Conservation (phyloP, 2,329 filamentous ascomycete species). For the Boeremia lycopersici region DNA sequence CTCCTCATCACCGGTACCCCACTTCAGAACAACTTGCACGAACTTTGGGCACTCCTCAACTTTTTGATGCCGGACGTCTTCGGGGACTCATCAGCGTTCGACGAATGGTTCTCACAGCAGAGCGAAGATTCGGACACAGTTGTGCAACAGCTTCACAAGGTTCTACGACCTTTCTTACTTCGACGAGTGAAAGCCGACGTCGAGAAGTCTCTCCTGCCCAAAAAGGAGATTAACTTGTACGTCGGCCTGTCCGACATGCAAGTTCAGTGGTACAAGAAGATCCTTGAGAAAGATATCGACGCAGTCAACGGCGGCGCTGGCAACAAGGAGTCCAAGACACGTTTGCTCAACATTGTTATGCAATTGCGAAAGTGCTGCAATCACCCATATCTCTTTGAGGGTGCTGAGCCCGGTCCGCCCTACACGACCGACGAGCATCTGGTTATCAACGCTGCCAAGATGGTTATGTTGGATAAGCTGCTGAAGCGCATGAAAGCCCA, state of each 20-base stretch:
- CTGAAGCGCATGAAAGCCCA: conserved; percentile 81
- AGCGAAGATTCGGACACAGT: conserved; percentile 92
- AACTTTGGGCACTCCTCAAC: conserved; percentile 96
- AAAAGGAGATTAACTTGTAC: conserved; percentile 97
- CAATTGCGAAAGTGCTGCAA: conserved; percentile 99
- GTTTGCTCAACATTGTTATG: conserved; percentile 98
- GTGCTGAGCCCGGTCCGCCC: conserved; percentile 93
- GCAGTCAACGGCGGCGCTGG: conserved; percentile 96
- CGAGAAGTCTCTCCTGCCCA: conserved; percentile 94
- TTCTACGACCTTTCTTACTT: conserved; percentile 89
- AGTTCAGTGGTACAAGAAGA: conserved; percentile 98
- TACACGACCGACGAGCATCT: conserved; percentile 98
- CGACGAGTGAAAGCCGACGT: conserved; percentile 97
- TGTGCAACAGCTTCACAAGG: conserved; percentile 92
- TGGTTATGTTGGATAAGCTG: conserved; percentile 94
- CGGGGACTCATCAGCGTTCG: conserved; percentile 93
- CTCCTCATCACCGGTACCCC: conserved; percentile 96
- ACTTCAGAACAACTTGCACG: conserved; percentile 96
- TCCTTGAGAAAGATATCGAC: conserved; percentile 98
- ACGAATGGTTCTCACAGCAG: conserved; percentile 96
- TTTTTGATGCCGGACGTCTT: conserved; percentile 98
- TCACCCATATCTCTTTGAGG: conserved; percentile 96
- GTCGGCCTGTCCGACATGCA: conserved; percentile 99
- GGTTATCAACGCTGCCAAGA: conserved; percentile 92
- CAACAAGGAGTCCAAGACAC: conserved; percentile 96